A percentile compares a stretch with the other conserved stretches of the same genome.
phyloP scores from a whole-genome alignment of 2,329 filamentous ascomycete genomes.

The Xylaria sp. region DNA sequence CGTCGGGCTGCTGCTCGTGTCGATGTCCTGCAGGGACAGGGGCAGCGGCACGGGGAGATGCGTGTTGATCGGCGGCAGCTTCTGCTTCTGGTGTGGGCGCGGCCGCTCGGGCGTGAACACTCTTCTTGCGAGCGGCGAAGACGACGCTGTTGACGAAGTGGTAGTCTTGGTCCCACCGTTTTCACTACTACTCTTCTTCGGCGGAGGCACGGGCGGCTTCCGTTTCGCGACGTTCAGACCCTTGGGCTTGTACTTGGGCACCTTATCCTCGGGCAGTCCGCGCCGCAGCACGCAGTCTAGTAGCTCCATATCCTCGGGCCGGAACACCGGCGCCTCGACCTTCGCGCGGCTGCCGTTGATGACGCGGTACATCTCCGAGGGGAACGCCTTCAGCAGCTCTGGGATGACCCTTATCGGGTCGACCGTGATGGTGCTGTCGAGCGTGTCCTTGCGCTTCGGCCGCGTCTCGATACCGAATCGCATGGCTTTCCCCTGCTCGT shows the following conservation, averaged over 20 bases:
- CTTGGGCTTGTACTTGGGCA: constrained; percentile 1
- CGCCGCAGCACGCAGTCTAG: constrained; percentile 34
- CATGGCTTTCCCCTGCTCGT: constrained; percentile 1
- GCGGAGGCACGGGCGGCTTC: constrained; percentile 25
- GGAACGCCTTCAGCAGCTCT: constrained; percentile 34
- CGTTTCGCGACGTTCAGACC: neutral
- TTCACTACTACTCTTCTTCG: constrained; percentile 18
- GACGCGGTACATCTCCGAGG: constrained; percentile 31
- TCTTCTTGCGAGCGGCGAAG: constrained; percentile 10
- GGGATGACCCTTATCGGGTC: constrained; percentile 40
- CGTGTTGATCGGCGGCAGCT: constrained; percentile 22
- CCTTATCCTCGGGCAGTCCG: constrained; percentile 21
- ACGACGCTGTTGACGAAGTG: neutral
- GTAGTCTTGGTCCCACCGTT: constrained; percentile 1
- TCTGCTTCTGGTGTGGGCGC: neutral
- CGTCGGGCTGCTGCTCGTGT: constrained; percentile 31
- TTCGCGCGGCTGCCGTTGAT: constrained; percentile 16
- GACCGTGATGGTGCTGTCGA: constrained; percentile 27
- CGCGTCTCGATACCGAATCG: constrained; percentile 31
- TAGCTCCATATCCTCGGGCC: constrained; percentile 34
- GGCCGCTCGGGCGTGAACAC: constrained; percentile 9
- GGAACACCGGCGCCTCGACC: constrained; percentile 30
- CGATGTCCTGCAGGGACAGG: constrained; percentile 1
- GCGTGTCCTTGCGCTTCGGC: constrained; percentile 27
- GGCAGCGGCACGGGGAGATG: constrained; percentile 20